These are phyloP conservation scores for Ophiostoma perfectum DNA, from an alignment of 2,329 filamentous ascomycete genomes.

Conservation along the genomic window DNA sequence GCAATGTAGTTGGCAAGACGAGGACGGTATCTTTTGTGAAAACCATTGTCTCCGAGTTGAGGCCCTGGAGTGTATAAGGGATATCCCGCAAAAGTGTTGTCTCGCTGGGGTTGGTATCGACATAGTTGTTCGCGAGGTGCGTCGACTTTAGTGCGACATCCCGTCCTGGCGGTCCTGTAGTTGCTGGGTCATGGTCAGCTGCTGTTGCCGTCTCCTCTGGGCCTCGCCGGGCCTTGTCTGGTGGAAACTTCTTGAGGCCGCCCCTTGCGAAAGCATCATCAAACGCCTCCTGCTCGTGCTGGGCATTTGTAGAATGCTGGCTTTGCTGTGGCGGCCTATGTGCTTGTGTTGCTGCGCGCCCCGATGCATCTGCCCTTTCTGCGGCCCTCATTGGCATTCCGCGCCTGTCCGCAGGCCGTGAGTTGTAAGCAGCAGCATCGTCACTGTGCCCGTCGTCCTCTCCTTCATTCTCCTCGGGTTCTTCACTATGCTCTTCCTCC, in stretches of 20 bases:
- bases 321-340: background rate
- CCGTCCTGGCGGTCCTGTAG: constrained; percentile 25
- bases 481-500: constrained; percentile 27
- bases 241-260: constrained; percentile 44
- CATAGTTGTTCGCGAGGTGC: constrained; percentile 52
- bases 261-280: constrained; percentile 52
- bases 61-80: constrained; percentile 85
- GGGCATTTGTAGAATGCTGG: background rate
- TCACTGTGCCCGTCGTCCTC: constrained; percentile 43
- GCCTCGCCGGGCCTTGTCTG: constrained; percentile 37
- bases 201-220: constrained; percentile 32
- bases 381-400: background rate
- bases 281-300: constrained; percentile 45
- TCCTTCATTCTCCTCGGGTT: constrained; percentile 33
- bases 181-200: constrained; percentile 28
- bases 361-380: constrained; percentile 13
- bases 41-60: constrained; percentile 78
- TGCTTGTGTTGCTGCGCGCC: background rate
- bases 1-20: constrained; percentile 71
- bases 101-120: constrained; percentile 57
- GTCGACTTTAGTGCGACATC: constrained; percentile 55
- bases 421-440: constrained; percentile 36
- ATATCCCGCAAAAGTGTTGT: constrained; percentile 68
- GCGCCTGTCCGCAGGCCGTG: constrained; percentile 39
- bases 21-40: constrained; percentile 66